Evolutionary conservation across 371 early-diverging fungal genomes (phyloP), one percentile per base, ranked within the genome.

Genomic region (Apophysomyces sp.): DNA sequence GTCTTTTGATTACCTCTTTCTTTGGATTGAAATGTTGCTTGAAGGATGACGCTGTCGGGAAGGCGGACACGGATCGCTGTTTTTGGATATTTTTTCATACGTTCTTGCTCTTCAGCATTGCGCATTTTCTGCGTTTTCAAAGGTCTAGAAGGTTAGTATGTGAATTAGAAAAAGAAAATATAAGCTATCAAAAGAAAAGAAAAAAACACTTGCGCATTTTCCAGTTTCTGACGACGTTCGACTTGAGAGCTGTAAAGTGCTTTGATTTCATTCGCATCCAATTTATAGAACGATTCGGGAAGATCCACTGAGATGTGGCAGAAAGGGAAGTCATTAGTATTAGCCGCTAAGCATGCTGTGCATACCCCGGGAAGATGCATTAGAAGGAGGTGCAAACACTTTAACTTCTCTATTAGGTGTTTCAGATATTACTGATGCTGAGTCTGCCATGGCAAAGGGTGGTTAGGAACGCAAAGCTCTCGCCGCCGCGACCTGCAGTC

Each of bases 41-140:
- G 82, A 1, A 81, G 60, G 40, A 77, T 65, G 1, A 65, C 67
- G 27, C 73, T 63, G 61, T 81, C 77, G 26, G 82, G 77, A 55
- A 81, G 70, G 16, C 74, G 77, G 29, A 81, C 67, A 57, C 82
- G 77, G 39, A 81, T 76, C 21, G 77, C 76, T 4, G 82, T 75
- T 31, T 68, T 72, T 9, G 82, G 82, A 60, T 78, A 75, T 55
- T 68, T 72, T 34, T 78, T 78, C 62, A 81, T 58, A 27, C 68
- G 71, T 40, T 78, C 82, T 24, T 60, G 63, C 26, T 81, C 82
- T 58, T 81, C 79, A 0, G 61, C 64, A 27, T 73, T 66, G 31
- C 82, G 69, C 65, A 81, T 74, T 55, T 76, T 74, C 60, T 78
- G 72, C 11, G 82, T 81, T 44, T 74, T 77, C 24, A 81, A 67